A percentile compares a stretch with the other conserved stretches of the same genome.
Conservation (phyloP, 805 yeast species). For the Metschnikowia reukaufii region DNA sequence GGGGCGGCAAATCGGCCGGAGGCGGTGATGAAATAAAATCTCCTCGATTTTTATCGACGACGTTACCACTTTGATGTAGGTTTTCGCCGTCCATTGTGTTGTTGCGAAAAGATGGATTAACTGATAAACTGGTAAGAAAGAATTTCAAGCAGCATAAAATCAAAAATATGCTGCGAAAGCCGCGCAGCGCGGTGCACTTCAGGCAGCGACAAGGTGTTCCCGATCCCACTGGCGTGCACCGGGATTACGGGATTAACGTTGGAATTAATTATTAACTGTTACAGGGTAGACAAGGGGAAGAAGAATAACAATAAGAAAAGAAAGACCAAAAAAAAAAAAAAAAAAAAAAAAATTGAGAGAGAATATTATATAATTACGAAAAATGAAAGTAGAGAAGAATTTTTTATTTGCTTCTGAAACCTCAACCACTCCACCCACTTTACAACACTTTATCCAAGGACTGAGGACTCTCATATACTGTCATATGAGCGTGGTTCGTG, state of each 20-base stretch:
- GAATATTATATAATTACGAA: too few relatives aligned
- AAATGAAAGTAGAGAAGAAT: too few relatives aligned
- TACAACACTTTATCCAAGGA: too few relatives aligned
- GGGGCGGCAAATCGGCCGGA: conserved; percentile 10
- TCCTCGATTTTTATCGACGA: neutral
- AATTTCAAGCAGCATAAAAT: neutral
- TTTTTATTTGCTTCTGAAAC: too few relatives aligned
- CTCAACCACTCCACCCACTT: too few relatives aligned
- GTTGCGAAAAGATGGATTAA: conserved; percentile 5
- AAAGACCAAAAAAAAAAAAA: too few relatives aligned
- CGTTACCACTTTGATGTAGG: neutral
- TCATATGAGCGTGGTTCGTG: too few relatives aligned
- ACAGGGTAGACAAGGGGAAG: too few relatives aligned
- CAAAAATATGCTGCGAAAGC: conserved; percentile 8
- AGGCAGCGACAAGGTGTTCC: neutral
- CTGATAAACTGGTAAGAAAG: conserved; percentile 3
- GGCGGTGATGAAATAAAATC: conserved; percentile 9
- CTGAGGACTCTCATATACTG: too few relatives aligned
- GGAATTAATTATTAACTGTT: neutral
- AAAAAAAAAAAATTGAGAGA: too few relatives aligned
- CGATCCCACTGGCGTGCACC: neutral
- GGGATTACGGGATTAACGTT: neutral
- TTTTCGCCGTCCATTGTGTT: conserved; percentile 7
- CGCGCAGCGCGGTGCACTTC: conserved; percentile 2
- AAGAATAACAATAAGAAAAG: neutral